Base-by-base conservation (phyloP, 495 filamentous ascomycete species). In the Peziza echinospora region DNA sequence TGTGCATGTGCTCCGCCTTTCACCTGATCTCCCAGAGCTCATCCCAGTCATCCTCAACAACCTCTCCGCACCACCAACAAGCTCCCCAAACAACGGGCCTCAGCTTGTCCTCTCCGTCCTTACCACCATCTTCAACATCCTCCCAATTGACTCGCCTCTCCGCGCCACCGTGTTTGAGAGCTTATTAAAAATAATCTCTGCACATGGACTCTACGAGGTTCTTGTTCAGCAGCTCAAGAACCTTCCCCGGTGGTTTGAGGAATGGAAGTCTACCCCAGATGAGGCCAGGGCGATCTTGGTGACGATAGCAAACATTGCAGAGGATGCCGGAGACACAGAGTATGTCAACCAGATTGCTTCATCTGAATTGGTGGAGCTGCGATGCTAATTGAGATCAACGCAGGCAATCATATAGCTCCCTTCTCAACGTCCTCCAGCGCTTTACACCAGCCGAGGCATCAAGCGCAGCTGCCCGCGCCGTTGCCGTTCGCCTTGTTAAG, bases 41-140 rank as follows among this genome's bases (percentile, higher is more conserved):
- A 80, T 99, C 23, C 77, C 84, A 42, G 70, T 68, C 53, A 74
- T 99, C 54, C 94, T 89, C 69, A 68, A 75, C 50, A 81, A 87
- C 64, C 82, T 96, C 55, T 77, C 76, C 48, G 77, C 76, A 58
- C 89, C 89, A 48, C 77, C 94, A 58, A 72, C 77, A 25, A 83
- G 81, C 42, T 91, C 87, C 6, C 79, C 84, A 26, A 65, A 72
- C 55, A 84, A 92, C 61, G 85, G 87, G 49, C 70, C 80, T 47
- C 77, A 80, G 34, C 71, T 99, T 47, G 77, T 83, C 45, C 78
- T 93, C 53, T 80, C 78, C 49, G 79, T 84, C 47, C 75, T 99
- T 51, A 84, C 82, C 58, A 93, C 85, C 48, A 72, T 99, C 63
- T 99, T 94, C 80, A 99, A 99, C 68, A 82, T 91, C 44, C 75